Evolutionary conservation across 2,329 filamentous ascomycete species (phyloP).

Genomic region (Blumeria hordei): DNA sequence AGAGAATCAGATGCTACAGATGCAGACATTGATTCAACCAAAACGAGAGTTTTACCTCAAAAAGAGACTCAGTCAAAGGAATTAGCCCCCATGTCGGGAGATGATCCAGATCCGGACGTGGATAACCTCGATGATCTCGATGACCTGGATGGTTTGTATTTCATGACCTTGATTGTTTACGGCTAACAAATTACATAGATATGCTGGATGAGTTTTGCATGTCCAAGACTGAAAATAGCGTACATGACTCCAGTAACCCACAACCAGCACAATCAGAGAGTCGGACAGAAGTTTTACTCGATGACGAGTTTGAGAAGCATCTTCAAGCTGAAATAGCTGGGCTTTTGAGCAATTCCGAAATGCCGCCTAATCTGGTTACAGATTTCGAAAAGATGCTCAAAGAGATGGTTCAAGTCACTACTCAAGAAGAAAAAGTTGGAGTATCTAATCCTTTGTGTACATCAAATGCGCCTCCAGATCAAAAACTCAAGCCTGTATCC

Average conservation of each 20-base stretch:
- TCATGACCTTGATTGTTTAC: neutral
- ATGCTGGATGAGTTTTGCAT: conserved; percentile 79
- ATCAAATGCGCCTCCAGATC: conserved; percentile 2
- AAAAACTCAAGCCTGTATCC: neutral
- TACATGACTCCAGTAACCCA: conserved; percentile 8
- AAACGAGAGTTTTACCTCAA: neutral
- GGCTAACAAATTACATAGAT: conserved; percentile 25
- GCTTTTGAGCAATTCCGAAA: conserved; percentile 47
- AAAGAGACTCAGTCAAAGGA: conserved; percentile 2
- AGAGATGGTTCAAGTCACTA: conserved; percentile 34
- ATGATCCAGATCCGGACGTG: conserved; percentile 73
- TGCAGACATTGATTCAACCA: no score
- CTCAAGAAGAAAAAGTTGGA: conserved; percentile 12
- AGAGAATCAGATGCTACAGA: no score
- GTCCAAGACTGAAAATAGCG: conserved; percentile 28
- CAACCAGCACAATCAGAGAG: conserved; percentile 6
- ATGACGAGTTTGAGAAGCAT: conserved; percentile 62
- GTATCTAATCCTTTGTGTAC: conserved; percentile 6
- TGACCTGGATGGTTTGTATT: conserved; percentile 57
- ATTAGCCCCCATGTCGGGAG: conserved; percentile 17
- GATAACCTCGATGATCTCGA: conserved; percentile 68
- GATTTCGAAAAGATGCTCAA: conserved; percentile 62
- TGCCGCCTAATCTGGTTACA: conserved; percentile 45
- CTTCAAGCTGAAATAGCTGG: conserved; percentile 80
- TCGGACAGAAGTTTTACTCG: conserved; percentile 24